Conservation (phyloP, 202 grass and related monocot genomes). For the Tripidium arundinaceum region DNA sequence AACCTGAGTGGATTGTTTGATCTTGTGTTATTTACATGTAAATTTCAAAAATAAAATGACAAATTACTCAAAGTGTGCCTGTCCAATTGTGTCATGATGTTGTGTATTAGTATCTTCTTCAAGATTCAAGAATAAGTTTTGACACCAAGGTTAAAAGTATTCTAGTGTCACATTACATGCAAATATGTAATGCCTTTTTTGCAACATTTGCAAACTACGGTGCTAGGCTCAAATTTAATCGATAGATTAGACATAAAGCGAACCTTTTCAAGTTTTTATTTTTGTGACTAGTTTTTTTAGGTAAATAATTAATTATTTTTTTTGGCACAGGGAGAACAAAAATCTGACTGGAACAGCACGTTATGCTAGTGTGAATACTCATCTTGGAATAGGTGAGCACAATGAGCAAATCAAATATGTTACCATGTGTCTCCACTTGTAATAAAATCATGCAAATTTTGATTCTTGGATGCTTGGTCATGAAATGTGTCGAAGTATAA, state of each 20-base stretch:
- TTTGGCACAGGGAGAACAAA: conserved; percentile 78
- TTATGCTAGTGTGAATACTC: conserved; percentile 98
- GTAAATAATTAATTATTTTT: not conserved
- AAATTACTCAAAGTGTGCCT: not conserved
- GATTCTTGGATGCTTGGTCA: not conserved
- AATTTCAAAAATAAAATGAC: conserved; percentile 22
- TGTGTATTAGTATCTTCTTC: not conserved
- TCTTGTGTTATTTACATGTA: not conserved
- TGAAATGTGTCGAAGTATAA: conserved; percentile 2
- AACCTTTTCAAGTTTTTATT: not conserved
- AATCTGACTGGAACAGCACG: conserved; percentile 87
- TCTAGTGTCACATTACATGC: conserved; percentile 6
- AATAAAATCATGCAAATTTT: not conserved
- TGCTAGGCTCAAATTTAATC: not conserved
- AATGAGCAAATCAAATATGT: conserved; percentile 12
- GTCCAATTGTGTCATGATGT: not conserved
- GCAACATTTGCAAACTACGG: not conserved
- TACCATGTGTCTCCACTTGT: not conserved
- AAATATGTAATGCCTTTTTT: conserved; percentile 16
- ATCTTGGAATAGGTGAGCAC: conserved; percentile 86
- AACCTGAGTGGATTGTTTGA: not conserved
- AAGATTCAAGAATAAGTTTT: not conserved
- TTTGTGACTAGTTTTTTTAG: not conserved
- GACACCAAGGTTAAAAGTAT: not conserved
- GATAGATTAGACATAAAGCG: conserved; percentile 6